These are phyloP conservation scores for Exophiala aquamarina DNA, from an alignment of 2,329 filamentous ascomycete species.

Conservation along the genomic window DNA sequence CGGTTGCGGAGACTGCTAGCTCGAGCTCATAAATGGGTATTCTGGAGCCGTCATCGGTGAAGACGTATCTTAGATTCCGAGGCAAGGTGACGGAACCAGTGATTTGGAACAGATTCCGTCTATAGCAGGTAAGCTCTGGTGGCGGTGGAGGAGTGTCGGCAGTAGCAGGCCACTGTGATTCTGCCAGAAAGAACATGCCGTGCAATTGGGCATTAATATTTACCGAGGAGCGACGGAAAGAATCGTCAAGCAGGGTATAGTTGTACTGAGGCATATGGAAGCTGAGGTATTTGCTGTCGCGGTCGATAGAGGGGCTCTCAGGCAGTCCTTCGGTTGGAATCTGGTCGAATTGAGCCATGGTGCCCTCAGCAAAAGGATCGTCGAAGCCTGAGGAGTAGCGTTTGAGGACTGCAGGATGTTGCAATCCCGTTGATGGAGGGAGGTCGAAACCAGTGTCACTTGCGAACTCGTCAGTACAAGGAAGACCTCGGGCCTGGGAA, in stretches of 20 bases:
- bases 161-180: constrained; percentile 61
- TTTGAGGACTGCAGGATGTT: constrained; percentile 43
- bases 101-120: constrained; percentile 93
- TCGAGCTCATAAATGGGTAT: constrained; percentile 81
- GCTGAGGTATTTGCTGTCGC: constrained; percentile 70
- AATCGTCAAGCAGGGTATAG: constrained; percentile 61
- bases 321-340: constrained; percentile 45
- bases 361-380: constrained; percentile 53
- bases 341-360: constrained; percentile 44
- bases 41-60: constrained; percentile 80
- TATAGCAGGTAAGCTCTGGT: constrained; percentile 91
- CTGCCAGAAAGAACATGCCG: constrained; percentile 69
- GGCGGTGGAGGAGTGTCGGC: constrained; percentile 52
- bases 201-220: constrained; percentile 63
- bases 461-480: constrained; percentile 40
- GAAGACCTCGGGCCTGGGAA: constrained; percentile 14
- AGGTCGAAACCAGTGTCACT: constrained; percentile 50
- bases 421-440: constrained; percentile 41
- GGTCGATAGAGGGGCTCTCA: constrained; percentile 60
- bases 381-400: constrained; percentile 49
- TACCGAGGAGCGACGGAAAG: constrained; percentile 55
- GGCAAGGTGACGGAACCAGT: constrained; percentile 84
- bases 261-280: constrained; percentile 66
- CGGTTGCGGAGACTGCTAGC: constrained; percentile 85
- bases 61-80: constrained; percentile 72